phyloP scores from a whole-genome alignment of 2,329 filamentous ascomycete genomes.

The Aspergillus tamarii region DNA sequence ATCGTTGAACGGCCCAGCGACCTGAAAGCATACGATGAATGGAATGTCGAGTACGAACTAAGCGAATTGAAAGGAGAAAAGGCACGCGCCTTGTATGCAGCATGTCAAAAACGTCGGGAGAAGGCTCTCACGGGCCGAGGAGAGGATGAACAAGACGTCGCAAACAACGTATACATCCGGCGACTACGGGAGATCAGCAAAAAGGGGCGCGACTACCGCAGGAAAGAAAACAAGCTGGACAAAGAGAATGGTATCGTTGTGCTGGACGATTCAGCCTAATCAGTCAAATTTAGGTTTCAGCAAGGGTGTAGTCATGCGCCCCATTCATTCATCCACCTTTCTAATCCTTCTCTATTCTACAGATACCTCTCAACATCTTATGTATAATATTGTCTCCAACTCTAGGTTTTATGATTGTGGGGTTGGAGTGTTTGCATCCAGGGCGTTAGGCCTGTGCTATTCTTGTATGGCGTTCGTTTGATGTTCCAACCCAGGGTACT shows the following conservation, averaged over 20 bases:
- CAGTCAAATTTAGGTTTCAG: neutral
- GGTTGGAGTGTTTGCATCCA: neutral
- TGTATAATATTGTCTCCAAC: constrained; percentile 1
- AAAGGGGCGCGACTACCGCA: constrained; percentile 63
- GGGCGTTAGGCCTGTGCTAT: neutral
- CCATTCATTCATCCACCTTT: neutral
- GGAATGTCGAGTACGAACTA: constrained; percentile 79
- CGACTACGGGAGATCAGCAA: constrained; percentile 49
- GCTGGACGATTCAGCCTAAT: constrained; percentile 20
- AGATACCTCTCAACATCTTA: constrained; percentile 4
- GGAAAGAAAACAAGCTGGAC: constrained; percentile 57
- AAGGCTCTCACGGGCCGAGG: constrained; percentile 43
- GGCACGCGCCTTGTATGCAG: constrained; percentile 58
- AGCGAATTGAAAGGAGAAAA: constrained; percentile 58
- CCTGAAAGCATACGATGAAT: constrained; percentile 54
- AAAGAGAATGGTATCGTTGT: constrained; percentile 44
- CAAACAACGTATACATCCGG: constrained; percentile 49
- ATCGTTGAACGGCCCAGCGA: constrained; percentile 64
- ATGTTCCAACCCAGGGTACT: neutral
- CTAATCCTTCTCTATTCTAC: neutral
- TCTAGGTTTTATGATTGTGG: neutral
- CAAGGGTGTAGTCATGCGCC: neutral
- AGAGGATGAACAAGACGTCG: constrained; percentile 47
- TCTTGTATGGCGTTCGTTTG: neutral
- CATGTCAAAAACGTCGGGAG: constrained; percentile 60